A percentile compares a stretch with the other conserved stretches of the same genome.
phyloP scores from a whole-genome alignment of 129 eudicot species.

The Flaveria ramosissima region DNA sequence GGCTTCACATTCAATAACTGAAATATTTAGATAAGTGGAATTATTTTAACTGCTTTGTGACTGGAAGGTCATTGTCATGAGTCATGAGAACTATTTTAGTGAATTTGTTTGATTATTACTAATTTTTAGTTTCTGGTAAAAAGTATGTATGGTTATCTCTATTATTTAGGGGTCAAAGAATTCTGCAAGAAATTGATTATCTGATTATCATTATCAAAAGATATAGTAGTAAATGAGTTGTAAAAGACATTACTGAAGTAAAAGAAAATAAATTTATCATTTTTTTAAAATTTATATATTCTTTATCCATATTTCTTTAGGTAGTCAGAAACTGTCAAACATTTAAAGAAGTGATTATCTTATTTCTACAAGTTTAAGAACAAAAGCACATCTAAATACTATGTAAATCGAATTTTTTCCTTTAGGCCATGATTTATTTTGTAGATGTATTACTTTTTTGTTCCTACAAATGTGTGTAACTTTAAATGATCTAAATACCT shows the following conservation, averaged over 20 bases:
- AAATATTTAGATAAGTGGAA: background rate
- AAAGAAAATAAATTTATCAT: background rate
- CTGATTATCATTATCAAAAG: background rate
- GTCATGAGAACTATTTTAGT: background rate
- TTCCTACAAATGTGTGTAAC: background rate
- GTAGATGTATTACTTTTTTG: too few species aligned
- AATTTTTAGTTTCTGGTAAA: background rate
- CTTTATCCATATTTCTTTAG: background rate
- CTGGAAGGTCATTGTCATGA: background rate
- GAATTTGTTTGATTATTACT: background rate
- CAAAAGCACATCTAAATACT: background rate
- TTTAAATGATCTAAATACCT: background rate
- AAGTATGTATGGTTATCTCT: background rate
- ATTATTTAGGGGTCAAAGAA: constrained; percentile 4
- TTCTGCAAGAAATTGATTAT: constrained; percentile 6
- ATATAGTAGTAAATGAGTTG: background rate
- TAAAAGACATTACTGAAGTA: background rate
- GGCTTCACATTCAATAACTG: background rate
- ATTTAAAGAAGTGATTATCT: background rate
- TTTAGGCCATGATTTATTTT: background rate
- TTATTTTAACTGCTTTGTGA: background rate
- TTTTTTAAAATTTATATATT: background rate
- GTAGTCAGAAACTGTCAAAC: background rate
- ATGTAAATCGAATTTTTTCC: background rate
- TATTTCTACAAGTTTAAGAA: background rate